Percentiles rank a stretch among this genome's conserved stretches.
phyloP scores from a whole-genome alignment of 2,329 filamentous ascomycete species.

The Orbilia javanica region DNA sequence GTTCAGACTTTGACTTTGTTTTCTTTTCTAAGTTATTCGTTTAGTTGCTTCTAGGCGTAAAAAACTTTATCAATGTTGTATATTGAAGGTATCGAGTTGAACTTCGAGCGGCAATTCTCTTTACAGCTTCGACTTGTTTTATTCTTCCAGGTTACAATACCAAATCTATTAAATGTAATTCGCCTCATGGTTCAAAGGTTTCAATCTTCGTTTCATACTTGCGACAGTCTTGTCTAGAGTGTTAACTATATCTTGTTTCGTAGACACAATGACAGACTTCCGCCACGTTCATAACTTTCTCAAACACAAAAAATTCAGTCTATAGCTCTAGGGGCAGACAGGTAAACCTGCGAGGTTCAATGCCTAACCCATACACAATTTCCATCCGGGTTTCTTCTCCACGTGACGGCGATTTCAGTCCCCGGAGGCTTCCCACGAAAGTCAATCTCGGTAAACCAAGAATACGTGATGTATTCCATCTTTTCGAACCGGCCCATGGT shows the following conservation, averaged over 20 bases:
- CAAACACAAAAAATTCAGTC: too few species aligned
- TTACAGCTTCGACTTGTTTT: too few species aligned
- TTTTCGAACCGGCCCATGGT: not conserved
- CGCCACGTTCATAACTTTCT: not conserved
- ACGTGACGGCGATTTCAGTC: slow-evolving; percentile 2
- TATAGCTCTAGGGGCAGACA: not conserved
- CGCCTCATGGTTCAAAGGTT: too few species aligned
- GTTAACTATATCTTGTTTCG: too few species aligned
- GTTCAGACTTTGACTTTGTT: not conserved
- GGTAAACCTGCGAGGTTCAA: not conserved
- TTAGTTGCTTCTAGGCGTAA: too few species aligned
- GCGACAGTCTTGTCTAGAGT: too few species aligned
- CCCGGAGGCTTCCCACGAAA: slow-evolving; percentile 35
- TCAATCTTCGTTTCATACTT: too few species aligned
- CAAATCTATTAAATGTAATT: too few species aligned
- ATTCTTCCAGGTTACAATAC: too few species aligned
- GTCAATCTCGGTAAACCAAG: slow-evolving; percentile 16
- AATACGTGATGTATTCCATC: not conserved
- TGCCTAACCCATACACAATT: slow-evolving; percentile 10
- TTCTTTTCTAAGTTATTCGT: not conserved
- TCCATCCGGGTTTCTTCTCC: slow-evolving; percentile 12
- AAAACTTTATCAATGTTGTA: too few species aligned
- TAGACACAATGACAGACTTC: not conserved
- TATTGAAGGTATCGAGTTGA: too few species aligned
- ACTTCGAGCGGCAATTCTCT: too few species aligned